A percentile compares a stretch with the other conserved stretches of the same genome.
Evolutionary conservation across 148 eudicot species (phyloP).

Genomic region (Rhododendron vialii): DNA sequence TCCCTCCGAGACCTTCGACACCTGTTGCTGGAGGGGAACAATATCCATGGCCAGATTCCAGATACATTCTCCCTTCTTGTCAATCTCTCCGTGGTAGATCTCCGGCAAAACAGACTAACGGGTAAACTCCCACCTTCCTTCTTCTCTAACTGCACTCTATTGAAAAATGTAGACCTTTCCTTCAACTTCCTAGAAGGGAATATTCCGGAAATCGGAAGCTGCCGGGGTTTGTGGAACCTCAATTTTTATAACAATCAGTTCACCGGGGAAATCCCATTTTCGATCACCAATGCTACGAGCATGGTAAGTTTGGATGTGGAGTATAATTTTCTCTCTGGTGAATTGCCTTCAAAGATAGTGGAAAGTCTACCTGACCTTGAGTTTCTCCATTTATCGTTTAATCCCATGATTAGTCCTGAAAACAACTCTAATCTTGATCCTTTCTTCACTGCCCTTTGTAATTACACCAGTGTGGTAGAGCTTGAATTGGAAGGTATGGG

Average conservation of each 20-base stretch:
- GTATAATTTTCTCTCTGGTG: constrained; percentile 24
- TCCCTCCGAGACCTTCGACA: constrained; percentile 16
- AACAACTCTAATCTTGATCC: constrained; percentile 29
- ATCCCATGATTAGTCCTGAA: constrained; percentile 24
- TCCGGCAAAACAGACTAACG: constrained; percentile 18
- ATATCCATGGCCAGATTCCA: constrained; percentile 27
- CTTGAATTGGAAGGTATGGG: constrained; percentile 29
- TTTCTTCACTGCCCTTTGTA: constrained; percentile 27
- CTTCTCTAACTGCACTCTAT: constrained; percentile 29
- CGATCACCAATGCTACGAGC: constrained; percentile 21
- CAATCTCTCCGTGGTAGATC: constrained; percentile 6
- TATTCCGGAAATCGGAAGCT: constrained; percentile 32
- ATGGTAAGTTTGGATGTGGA: constrained; percentile 27
- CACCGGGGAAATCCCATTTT: constrained; percentile 25
- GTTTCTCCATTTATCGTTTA: constrained; percentile 28
- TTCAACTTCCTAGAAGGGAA: constrained; percentile 20
- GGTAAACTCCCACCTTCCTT: constrained; percentile 25
- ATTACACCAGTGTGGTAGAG: constrained; percentile 20
- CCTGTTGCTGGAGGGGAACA: constrained; percentile 21
- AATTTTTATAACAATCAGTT: constrained; percentile 23
- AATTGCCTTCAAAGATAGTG: constrained; percentile 26
- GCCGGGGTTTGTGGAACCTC: constrained; percentile 21
- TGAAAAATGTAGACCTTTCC: constrained; percentile 30
- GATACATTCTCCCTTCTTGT: constrained; percentile 13
- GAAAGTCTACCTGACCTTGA: constrained; percentile 6